Percentiles rank a stretch among this genome's conserved stretches.
These are phyloP conservation scores for Hyphopichia homilentoma DNA, from an alignment of 805 yeast genomes.

Conservation along the genomic window DNA sequence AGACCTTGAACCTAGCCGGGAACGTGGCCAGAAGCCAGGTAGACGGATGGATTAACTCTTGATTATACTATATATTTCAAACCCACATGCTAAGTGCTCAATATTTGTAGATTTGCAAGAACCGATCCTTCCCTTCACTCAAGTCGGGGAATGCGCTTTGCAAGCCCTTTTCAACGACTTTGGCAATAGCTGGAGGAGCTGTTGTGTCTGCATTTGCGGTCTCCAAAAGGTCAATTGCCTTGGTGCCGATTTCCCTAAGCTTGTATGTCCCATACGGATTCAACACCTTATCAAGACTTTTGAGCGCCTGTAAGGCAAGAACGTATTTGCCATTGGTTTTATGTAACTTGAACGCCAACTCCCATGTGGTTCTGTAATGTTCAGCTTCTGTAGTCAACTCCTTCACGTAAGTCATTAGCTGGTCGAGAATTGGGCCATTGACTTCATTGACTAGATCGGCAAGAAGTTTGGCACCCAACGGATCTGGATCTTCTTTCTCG, in stretches of 20 bases:
- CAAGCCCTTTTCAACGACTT: slow-evolving; percentile 38
- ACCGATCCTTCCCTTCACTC: slow-evolving; percentile 13
- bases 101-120: slow-evolving; percentile 10
- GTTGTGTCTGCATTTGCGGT: slow-evolving; percentile 29
- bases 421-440: slow-evolving; percentile 38
- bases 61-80: slow-evolving; percentile 1
- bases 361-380: slow-evolving; percentile 36
- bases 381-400: slow-evolving; percentile 43
- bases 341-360: slow-evolving; percentile 38
- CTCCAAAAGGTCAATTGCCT: slow-evolving; percentile 28
- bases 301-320: slow-evolving; percentile 42
- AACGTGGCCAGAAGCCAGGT: slow-evolving; percentile 43
- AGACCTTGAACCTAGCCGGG: slow-evolving; percentile 39
- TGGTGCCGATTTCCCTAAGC: slow-evolving; percentile 20
- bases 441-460: slow-evolving; percentile 18
- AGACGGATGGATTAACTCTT: slow-evolving; percentile 39
- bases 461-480: slow-evolving; percentile 49
- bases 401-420: slow-evolving; percentile 38
- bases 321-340: slow-evolving; percentile 42
- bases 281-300: slow-evolving; percentile 37
- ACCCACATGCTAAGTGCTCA: background rate
- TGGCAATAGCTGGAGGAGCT: slow-evolving; percentile 44
- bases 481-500: slow-evolving; percentile 52
- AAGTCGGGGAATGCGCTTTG: slow-evolving; percentile 32
- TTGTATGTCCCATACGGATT: slow-evolving; percentile 18